Evolutionary conservation across 2,329 filamentous ascomycete species (phyloP).

Genomic region (Sphaerulina musiva): DNA sequence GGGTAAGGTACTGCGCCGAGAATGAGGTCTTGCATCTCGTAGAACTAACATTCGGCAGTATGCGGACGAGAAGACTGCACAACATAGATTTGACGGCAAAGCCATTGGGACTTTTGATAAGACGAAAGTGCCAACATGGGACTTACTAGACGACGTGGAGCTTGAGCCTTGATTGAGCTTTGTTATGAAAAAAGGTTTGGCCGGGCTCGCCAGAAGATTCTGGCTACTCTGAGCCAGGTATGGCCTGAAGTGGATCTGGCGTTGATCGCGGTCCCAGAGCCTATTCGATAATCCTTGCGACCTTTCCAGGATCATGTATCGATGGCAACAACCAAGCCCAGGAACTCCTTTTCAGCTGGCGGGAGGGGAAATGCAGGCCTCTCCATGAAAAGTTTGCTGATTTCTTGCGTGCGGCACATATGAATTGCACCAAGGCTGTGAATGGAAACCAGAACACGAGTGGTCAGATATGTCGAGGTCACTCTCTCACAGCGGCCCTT

Average conservation of each 20-base stretch:
- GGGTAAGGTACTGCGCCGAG: neutral
- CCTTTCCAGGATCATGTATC: neutral
- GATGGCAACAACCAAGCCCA: conserved; percentile 4
- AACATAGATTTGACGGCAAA: conserved; percentile 7
- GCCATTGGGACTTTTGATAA: conserved; percentile 4
- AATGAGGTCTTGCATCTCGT: neutral
- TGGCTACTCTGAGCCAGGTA: neutral
- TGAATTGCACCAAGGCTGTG: neutral
- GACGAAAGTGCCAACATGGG: conserved; percentile 8
- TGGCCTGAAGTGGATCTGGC: neutral
- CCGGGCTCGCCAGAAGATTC: neutral
- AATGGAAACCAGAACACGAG: neutral
- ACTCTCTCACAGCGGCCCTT: conserved; percentile 28
- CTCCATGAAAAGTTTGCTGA: neutral
- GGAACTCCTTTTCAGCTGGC: neutral
- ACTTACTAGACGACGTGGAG: conserved; percentile 5
- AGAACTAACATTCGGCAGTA: neutral
- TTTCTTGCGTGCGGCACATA: neutral
- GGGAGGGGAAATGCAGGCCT: neutral
- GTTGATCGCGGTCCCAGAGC: conserved; percentile 4
- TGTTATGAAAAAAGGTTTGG: neutral
- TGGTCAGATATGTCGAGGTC: conserved; percentile 1
- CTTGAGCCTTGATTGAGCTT: conserved; percentile 1
- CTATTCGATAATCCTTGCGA: conserved; percentile 7
- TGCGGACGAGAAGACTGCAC: conserved; percentile 1